These are phyloP conservation scores for Fusarium pseudoanthophilum DNA, from an alignment of 2,329 filamentous ascomycete genomes.

Conservation along the genomic window DNA sequence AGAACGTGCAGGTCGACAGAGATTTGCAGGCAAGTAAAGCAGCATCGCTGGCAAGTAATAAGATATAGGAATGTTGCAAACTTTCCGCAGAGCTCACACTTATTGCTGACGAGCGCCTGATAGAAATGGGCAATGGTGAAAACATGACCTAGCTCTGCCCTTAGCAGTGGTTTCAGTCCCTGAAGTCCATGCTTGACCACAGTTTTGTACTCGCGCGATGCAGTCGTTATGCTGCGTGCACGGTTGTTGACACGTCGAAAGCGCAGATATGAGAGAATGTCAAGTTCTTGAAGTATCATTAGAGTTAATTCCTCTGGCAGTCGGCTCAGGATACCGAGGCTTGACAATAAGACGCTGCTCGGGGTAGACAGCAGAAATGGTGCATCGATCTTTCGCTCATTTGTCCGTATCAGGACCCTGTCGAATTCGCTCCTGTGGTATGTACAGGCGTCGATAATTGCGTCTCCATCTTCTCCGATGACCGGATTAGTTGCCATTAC, in stretches of 20 bases:
- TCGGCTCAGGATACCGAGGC: neutral
- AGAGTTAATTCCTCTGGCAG: slow-evolving; percentile 9
- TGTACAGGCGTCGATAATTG: slow-evolving; percentile 2
- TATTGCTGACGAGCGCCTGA: neutral
- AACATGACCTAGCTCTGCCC: neutral
- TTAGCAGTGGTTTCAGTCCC: slow-evolving; percentile 17
- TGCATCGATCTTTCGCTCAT: slow-evolving; percentile 6
- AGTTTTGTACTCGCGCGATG: neutral
- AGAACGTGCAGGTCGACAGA: neutral
- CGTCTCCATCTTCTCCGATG: neutral
- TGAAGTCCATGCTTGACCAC: neutral
- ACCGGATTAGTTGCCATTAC: neutral
- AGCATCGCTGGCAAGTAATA: slow-evolving; percentile 5
- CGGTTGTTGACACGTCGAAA: slow-evolving; percentile 2
- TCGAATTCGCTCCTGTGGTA: slow-evolving; percentile 23
- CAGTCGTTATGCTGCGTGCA: slow-evolving; percentile 2
- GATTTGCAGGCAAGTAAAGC: slow-evolving; percentile 22
- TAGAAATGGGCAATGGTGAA: slow-evolving; percentile 1
- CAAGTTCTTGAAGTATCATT: slow-evolving; percentile 5
- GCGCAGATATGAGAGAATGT: slow-evolving; percentile 11
- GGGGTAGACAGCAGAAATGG: neutral
- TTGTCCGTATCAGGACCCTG: neutral
- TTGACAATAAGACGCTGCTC: neutral
- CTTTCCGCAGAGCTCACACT: slow-evolving; percentile 4
- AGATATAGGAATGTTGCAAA: slow-evolving; percentile 18